Conservation (phyloP, 2,329 filamentous ascomycete genomes). For the Colletotrichum viniferum region DNA sequence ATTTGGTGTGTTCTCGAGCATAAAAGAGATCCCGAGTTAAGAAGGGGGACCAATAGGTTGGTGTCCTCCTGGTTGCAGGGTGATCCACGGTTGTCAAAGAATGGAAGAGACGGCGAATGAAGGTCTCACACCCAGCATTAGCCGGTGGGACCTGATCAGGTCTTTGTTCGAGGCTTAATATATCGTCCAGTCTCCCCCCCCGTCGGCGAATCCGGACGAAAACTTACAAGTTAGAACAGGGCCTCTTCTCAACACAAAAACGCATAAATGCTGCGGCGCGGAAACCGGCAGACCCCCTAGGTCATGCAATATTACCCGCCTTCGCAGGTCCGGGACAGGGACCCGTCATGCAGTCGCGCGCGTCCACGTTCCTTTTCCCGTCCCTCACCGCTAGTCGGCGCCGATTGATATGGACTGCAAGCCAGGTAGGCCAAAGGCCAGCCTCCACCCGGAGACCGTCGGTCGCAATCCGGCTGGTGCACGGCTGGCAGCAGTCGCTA, state of each 20-base stretch:
- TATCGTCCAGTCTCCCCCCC: neutral
- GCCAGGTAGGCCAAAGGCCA: neutral
- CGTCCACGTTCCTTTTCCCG: neutral
- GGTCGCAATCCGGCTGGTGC: neutral
- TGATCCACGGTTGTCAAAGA: neutral
- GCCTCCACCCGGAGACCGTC: slow-evolving; percentile 5
- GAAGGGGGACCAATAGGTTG: neutral
- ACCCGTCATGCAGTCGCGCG: neutral
- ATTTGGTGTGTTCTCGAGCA: neutral
- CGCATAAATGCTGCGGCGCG: neutral
- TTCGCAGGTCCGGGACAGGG: neutral
- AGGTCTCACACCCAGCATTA: neutral
- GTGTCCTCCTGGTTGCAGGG: neutral
- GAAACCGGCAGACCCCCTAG: neutral
- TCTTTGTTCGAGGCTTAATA: neutral
- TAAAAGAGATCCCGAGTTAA: neutral
- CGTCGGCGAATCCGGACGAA: neutral
- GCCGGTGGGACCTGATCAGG: neutral
- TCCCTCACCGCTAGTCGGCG: slow-evolving; percentile 17
- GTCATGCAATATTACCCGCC: neutral
- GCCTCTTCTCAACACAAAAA: neutral
- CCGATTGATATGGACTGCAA: neutral
- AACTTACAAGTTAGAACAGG: neutral
- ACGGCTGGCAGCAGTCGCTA: neutral
- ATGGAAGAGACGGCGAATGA: neutral